Base-by-base conservation (phyloP, 2,329 filamentous ascomycete genomes). In the Neonectria ditissima region DNA sequence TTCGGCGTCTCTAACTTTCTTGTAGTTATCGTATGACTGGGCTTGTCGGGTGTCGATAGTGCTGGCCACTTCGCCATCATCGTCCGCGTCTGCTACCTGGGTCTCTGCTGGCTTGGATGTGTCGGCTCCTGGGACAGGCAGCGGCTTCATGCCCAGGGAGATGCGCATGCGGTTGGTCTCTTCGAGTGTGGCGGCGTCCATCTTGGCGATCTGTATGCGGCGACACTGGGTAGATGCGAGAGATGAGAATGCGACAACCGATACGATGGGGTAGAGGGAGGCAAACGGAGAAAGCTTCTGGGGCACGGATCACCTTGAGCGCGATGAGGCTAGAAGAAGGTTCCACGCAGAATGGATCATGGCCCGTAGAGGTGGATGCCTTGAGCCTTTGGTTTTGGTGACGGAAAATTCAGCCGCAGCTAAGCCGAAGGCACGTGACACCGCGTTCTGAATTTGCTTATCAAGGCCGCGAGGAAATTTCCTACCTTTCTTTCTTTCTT, bases 161-260 rank as follows among this genome's bases (percentile, higher is more conserved):
- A 91, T 85, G 74, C 95, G 93, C 75, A 97, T 91, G 76, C 94
- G 92, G 82, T 98, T 98, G 69, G 93, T 93, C 85, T 97, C 94
- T 80, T 97, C 92, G 76, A 98, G 94, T 28, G 92, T 91, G 47
- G 92, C 88, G 72, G 89, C 83, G 77, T 90, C 88, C 83, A 89
- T 89, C 48, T 70, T 80, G 72, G 51, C 63, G 52, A 55, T 53
- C 55, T 43, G 45, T 37, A 32, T 53, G 44, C 39, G 58, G 44
- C 39, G 58, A 59, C 37, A 14, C n/a, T 48, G 43, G 22, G 32
- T 30, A 44, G 48, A 39, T 39, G 11, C 5, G 45, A 41, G 5
- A 41, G 48, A 55, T 44, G 26, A 30, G 44, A 54, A 56, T 57
- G 34, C 39, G 51, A 53, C 22, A 48, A 48, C 57, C 32, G 48